Percentiles rank a stretch among this genome's conserved stretches.
Conservation (phyloP, 2,329 filamentous ascomycete genomes). For the Talaromyces sp. region DNA sequence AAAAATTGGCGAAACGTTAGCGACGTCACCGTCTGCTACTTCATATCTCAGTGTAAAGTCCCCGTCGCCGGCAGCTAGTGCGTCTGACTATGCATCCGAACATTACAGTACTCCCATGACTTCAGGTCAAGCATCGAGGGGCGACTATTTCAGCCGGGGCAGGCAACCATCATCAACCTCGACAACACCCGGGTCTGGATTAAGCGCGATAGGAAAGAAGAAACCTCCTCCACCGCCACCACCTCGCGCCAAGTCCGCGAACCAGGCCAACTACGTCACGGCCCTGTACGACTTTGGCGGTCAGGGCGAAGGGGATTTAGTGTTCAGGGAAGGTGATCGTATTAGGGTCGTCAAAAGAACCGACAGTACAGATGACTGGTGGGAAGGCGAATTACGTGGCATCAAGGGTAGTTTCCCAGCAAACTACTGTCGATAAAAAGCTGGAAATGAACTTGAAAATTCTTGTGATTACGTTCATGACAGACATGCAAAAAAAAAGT, state of each 20-base stretch:
- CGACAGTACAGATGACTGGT: slow-evolving; percentile 78
- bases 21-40: slow-evolving; percentile 29
- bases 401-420: slow-evolving; percentile 71
- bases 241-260: slow-evolving; percentile 58
- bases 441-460: neutral
- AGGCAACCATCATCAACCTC: slow-evolving; percentile 38
- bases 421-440: slow-evolving; percentile 63
- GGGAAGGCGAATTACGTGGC: slow-evolving; percentile 72
- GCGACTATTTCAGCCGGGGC: slow-evolving; percentile 45
- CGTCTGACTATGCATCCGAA: slow-evolving; percentile 18
- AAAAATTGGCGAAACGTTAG: slow-evolving; percentile 20
- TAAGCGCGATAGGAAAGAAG: slow-evolving; percentile 55
- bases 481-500: slow-evolving; percentile 1
- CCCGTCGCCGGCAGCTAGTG: slow-evolving; percentile 28
- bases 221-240: slow-evolving; percentile 74
- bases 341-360: slow-evolving; percentile 78
- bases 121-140: slow-evolving; percentile 36
- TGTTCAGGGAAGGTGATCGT: slow-evolving; percentile 71
- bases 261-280: slow-evolving; percentile 57
- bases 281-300: slow-evolving; percentile 73
- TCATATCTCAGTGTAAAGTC: slow-evolving; percentile 23
- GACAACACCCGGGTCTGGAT: slow-evolving; percentile 27
- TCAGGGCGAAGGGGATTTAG: slow-evolving; percentile 65
- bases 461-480: neutral
- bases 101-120: slow-evolving; percentile 25